Conservation (phyloP, 2,329 filamentous ascomycete species). For the Scopulariopsis brevicaulis region DNA sequence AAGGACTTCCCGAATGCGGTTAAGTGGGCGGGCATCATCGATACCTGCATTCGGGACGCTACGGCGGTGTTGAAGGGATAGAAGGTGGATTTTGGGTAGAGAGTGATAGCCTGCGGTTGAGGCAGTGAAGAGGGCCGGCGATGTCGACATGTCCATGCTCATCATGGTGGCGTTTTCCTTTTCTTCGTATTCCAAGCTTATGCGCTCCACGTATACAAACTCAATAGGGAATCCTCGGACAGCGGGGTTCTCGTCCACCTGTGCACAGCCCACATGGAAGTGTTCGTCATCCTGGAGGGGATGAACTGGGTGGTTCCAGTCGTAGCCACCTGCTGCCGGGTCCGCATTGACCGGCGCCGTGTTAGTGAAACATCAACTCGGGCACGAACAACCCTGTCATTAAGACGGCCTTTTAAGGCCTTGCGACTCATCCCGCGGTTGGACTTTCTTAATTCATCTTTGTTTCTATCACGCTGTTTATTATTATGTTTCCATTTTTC, state of each 20-base stretch:
- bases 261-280: not conserved
- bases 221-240: no score
- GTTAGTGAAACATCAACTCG: not conserved
- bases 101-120: not conserved
- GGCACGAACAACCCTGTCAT: not conserved
- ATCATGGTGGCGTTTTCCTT: not conserved
- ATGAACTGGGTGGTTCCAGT: not conserved
- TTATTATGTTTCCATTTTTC: not conserved
- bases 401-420: not conserved
- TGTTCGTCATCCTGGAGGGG: not conserved
- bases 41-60: slow-evolving; percentile 34
- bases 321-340: not conserved
- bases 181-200: no score
- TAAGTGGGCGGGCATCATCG: slow-evolving; percentile 49
- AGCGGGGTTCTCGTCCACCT: no score
- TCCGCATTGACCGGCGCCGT: not conserved
- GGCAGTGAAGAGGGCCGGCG: not conserved
- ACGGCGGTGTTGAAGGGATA: slow-evolving; percentile 20
- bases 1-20: slow-evolving; percentile 45
- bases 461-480: not conserved
- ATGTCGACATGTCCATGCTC: not conserved
- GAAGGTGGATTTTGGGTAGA: not conserved
- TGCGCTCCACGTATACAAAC: no score
- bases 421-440: not conserved
- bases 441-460: not conserved